phyloP scores from a whole-genome alignment of 176 grass and related monocot genomes.

The Puya raimondii region DNA sequence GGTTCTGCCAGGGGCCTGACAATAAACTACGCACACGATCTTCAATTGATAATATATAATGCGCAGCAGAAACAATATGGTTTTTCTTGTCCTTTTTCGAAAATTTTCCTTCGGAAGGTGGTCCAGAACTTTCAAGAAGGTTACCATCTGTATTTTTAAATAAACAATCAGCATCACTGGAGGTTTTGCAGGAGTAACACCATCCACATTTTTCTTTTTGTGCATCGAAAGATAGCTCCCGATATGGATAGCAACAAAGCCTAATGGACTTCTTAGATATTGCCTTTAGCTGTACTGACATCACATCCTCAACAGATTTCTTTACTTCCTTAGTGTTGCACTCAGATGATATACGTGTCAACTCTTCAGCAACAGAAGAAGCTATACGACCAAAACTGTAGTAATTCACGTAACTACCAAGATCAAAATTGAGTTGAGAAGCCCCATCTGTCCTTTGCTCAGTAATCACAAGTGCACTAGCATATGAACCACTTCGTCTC shows the following conservation, averaged over 20 bases:
- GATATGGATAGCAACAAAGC: constrained; percentile 49
- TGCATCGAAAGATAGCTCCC: constrained; percentile 49
- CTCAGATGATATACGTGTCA: constrained; percentile 51
- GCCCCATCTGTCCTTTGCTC: constrained; percentile 30
- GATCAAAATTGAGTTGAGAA: constrained; percentile 32
- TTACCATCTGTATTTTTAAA: constrained; percentile 46
- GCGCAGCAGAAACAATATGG: constrained; percentile 53
- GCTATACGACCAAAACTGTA: constrained; percentile 94
- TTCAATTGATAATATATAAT: constrained; percentile 67
- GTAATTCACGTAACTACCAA: constrained; percentile 54
- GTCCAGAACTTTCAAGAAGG: constrained; percentile 26
- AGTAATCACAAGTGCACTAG: constrained; percentile 7
- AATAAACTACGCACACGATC: constrained; percentile 66
- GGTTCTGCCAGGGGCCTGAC: constrained; percentile 85
- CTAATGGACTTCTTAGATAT: constrained; percentile 66
- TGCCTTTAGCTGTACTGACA: constrained; percentile 44
- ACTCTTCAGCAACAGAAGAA: constrained; percentile 61
- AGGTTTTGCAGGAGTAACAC: constrained; percentile 75
- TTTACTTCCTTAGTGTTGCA: constrained; percentile 52
- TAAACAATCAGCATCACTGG: constrained; percentile 57
- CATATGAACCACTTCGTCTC: constrained; percentile 9
- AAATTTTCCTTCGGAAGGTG: constrained; percentile 13
- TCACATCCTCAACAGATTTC: constrained; percentile 47
- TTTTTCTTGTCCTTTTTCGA: constrained; percentile 52
- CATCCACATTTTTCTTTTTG: constrained; percentile 97